These are phyloP conservation scores for Phytopythium helicoides DNA, from an alignment of 352 stramenopile species.

Conservation along the genomic window DNA sequence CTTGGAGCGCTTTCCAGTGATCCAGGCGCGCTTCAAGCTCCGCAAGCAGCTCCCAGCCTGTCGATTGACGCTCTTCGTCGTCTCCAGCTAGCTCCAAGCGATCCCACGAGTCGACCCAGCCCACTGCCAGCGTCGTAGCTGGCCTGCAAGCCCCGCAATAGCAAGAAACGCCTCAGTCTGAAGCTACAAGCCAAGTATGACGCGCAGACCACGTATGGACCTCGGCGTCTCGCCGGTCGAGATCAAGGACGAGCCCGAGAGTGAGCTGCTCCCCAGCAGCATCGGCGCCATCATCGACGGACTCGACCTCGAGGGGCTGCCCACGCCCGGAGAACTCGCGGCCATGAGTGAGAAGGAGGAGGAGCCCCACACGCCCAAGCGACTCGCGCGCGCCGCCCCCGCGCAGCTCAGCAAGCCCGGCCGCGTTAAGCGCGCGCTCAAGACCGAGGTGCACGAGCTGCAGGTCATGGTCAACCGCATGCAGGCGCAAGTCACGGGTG, in stretches of 20 bases:
- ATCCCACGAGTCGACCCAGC: too few relatives aligned
- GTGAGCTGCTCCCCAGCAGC: not conserved
- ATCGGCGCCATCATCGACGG: slow-evolving; percentile 2
- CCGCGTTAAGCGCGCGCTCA: slow-evolving; percentile 25
- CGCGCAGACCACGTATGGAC: too few relatives aligned
- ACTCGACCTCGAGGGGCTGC: slow-evolving; percentile 1
- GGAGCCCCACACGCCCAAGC: not conserved
- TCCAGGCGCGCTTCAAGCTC: too few relatives aligned
- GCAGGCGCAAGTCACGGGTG: slow-evolving; percentile 24
- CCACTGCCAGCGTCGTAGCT: too few relatives aligned
- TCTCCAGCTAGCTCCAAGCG: too few relatives aligned
- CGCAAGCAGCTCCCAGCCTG: too few relatives aligned
- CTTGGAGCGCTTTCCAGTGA: too few relatives aligned
- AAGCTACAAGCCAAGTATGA: too few relatives aligned
- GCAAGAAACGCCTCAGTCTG: too few relatives aligned
- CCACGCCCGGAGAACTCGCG: not conserved
- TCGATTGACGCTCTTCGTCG: too few relatives aligned
- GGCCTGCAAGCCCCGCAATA: too few relatives aligned
- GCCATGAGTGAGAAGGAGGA: not conserved
- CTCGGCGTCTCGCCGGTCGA: not conserved
- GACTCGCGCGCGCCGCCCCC: not conserved
- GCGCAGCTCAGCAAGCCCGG: not conserved
- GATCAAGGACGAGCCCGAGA: not conserved
- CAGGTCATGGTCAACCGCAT: slow-evolving; percentile 25
- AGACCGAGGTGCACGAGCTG: slow-evolving; percentile 28